Evolutionary conservation across 352 stramenopile species (phyloP).

Genomic region (Phytophthora rubi): DNA sequence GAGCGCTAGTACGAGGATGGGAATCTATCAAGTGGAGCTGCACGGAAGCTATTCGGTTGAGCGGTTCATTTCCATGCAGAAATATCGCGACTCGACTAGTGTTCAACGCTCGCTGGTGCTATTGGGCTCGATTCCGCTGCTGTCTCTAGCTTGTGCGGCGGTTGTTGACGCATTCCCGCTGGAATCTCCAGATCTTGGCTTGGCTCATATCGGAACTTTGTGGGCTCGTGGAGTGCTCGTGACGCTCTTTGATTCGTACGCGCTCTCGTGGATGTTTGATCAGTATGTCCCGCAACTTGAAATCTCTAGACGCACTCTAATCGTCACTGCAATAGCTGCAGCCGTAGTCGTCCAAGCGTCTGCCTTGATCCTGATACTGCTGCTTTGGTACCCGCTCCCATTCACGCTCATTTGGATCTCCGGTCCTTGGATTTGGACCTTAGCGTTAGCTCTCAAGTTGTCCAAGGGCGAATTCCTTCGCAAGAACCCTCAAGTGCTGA

Average conservation of each 20-base stretch:
- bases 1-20: conserved; percentile 17
- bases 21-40: conserved; percentile 30
- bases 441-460: conserved; percentile 20
- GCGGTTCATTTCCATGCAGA: conserved; percentile 13
- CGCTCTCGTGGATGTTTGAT: conserved; percentile 17
- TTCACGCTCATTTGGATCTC: conserved; percentile 22
- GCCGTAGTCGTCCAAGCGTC: conserved; percentile 2
- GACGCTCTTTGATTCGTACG: conserved; percentile 10
- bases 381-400: conserved; percentile 23
- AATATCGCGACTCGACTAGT: conserved; percentile 20
- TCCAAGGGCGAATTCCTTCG: conserved; percentile 18
- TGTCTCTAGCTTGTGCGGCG: conserved; percentile 17
- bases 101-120: conserved; percentile 7
- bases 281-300: conserved; percentile 19
- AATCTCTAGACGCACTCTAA: conserved; percentile 2
- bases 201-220: conserved; percentile 15
- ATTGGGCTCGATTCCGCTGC: conserved; percentile 7
- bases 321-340: conserved; percentile 9
- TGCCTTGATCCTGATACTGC: conserved; percentile 9
- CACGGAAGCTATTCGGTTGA: conserved; percentile 28
- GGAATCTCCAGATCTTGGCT: conserved; percentile 23
- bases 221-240: conserved; percentile 15
- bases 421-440: conserved; percentile 19
- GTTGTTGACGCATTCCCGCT: conserved; percentile 20
- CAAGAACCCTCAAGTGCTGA: conserved; percentile 4